Percentiles rank a stretch among this genome's conserved stretches.
phyloP scores from a whole-genome alignment of 306 rosid species.

The Carpinus viminea region DNA sequence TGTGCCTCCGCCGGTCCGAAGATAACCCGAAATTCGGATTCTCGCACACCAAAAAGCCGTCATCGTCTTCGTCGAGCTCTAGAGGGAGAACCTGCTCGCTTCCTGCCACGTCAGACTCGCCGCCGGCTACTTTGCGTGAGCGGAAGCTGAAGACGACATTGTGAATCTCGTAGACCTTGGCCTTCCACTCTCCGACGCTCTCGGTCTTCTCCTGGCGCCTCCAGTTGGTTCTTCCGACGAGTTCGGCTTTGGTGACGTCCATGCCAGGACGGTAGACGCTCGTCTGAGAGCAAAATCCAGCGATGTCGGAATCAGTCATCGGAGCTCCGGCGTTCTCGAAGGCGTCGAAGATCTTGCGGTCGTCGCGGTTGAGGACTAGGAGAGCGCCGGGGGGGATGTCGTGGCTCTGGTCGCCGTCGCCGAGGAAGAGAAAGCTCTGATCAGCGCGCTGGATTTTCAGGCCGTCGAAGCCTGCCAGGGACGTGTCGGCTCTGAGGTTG shows the following conservation, averaged over 20 bases:
- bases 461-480: constrained; percentile 90
- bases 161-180: constrained; percentile 76
- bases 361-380: constrained; percentile 80
- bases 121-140: constrained; percentile 61
- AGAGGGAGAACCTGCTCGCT: constrained; percentile 75
- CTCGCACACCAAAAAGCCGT: constrained; percentile 86
- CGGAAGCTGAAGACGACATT: constrained; percentile 89
- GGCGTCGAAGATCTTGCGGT: constrained; percentile 71
- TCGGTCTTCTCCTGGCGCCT: constrained; percentile 89
- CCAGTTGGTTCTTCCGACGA: constrained; percentile 87
- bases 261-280: constrained; percentile 91
- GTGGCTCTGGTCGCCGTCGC: constrained; percentile 65
- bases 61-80: constrained; percentile 94
- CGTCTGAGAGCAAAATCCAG: constrained; percentile 79
- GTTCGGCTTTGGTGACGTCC: constrained; percentile 91
- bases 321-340: constrained; percentile 79
- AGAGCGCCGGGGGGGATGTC: constrained; percentile 55
- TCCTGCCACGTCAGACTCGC: constrained; percentile 66
- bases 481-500: constrained; percentile 80
- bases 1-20: constrained; percentile 70
- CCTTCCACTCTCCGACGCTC: constrained; percentile 87
- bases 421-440: constrained; percentile 93
- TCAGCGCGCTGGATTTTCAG: constrained; percentile 92
- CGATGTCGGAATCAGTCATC: constrained; percentile 75
- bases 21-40: constrained; percentile 62